phyloP scores from a whole-genome alignment of 768 basidiomycete genomes.

The Gloeophyllum trabeum region DNA sequence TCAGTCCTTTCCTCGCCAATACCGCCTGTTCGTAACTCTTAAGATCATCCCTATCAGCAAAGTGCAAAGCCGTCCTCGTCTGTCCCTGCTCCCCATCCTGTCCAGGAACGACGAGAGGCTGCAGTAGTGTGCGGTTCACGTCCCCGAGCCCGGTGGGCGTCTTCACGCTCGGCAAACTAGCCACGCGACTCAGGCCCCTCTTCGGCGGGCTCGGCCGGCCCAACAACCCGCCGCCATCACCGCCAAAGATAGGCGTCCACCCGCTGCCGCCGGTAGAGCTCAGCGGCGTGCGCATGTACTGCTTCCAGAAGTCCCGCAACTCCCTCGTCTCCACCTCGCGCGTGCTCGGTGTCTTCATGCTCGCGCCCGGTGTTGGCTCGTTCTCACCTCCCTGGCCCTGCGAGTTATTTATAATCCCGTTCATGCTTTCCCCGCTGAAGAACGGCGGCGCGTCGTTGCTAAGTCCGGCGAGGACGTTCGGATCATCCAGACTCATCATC shows the following conservation, averaged over 20 bases:
- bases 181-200: constrained; percentile 40
- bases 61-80: constrained; percentile 14
- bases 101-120: not conserved
- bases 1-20: constrained; percentile 52
- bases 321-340: constrained; percentile 33
- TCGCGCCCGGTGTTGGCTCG: constrained; percentile 1
- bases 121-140: not conserved
- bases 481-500: constrained; percentile 67
- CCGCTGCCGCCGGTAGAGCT: constrained; percentile 21
- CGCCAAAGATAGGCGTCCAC: not conserved
- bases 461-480: constrained; percentile 52
- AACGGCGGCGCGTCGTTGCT: constrained; percentile 49
- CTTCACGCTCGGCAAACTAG: constrained; percentile 58
- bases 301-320: constrained; percentile 62
- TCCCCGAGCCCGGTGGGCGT: constrained; percentile 35
- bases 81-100: constrained; percentile 5
- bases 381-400: constrained; percentile 5
- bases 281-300: constrained; percentile 62
- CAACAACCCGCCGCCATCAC: constrained; percentile 1
- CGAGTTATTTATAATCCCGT: constrained; percentile 3
- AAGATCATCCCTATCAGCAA: constrained; percentile 46
- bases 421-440: constrained; percentile 26
- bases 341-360: constrained; percentile 19
- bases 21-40: constrained; percentile 68
- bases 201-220: constrained; percentile 4